Conservation (phyloP, 495 filamentous ascomycete genomes). For the Penicillium antarcticum region DNA sequence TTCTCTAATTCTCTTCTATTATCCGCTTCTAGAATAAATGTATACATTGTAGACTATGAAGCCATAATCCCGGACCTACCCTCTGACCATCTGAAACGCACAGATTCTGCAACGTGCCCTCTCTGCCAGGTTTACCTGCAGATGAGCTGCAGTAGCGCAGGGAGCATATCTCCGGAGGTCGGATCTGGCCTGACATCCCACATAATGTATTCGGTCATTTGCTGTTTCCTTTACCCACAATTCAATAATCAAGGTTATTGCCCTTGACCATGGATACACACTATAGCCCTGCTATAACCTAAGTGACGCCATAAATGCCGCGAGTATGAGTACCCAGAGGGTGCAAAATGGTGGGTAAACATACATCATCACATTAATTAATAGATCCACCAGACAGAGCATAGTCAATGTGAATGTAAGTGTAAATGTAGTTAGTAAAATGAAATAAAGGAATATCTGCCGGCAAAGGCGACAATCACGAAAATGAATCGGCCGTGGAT, state of each 20-base stretch:
- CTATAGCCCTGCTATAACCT: not conserved
- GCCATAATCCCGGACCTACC: not conserved
- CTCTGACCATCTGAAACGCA: constrained; percentile 1
- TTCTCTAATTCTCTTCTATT: constrained; percentile 4
- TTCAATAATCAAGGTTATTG: not conserved
- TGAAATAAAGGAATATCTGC: not conserved
- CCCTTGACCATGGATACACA: not conserved
- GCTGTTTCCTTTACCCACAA: too few relatives aligned
- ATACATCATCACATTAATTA: not conserved
- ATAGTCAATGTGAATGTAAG: too few relatives aligned
- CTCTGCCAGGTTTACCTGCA: constrained; percentile 11
- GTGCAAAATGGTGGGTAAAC: not conserved
- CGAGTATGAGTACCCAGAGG: not conserved
- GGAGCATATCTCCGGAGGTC: constrained; percentile 18
- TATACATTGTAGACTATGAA: too few relatives aligned
- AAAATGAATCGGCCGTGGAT: not conserved
- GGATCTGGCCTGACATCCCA: constrained; percentile 12
- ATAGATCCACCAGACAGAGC: too few relatives aligned
- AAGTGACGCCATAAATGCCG: constrained; percentile 6
- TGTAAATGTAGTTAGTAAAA: too few relatives aligned
- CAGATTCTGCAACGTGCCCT: constrained; percentile 6
- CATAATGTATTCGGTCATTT: not conserved
- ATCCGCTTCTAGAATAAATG: not conserved
- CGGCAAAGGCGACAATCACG: not conserved
- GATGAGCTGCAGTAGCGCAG: constrained; percentile 6